Base-by-base conservation (phyloP, 306 rosid genomes). In the Vigna angularis region DNA sequence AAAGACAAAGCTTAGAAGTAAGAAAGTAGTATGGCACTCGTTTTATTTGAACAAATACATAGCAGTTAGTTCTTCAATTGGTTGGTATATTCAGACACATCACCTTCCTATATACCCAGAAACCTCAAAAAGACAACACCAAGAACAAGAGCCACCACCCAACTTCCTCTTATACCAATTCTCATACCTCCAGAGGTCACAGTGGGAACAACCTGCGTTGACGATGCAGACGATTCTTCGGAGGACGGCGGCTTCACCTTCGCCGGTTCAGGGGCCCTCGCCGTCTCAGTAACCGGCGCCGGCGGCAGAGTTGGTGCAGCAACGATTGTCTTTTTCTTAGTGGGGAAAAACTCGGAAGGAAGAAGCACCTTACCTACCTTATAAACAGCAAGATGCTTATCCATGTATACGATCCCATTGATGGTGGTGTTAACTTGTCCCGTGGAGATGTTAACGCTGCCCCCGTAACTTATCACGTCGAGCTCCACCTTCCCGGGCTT, bases 351-450 rank as follows among this genome's bases (percentile, higher is more conserved):
- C 0, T 86, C 90, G 0, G 79, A 78, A 12, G 96, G 93, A 62
- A 84, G 57, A 73, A 91, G 87, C 50, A 87, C 93, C 51, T 82
- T 86, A 38, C 85, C 93, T 10, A 91, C 79, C 67, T 82, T 87
- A 53, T 91, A 91, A 73, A 91, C 72, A 51, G 89, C 91, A 4
- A 91, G 88, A 73, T 88, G 92, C 16, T 77, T 82, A 66, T 91
- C 94, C 0, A 82, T 20, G 26, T 91, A 89, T 13, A 91, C 62
- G 0, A 91, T 75, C 3, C 97, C 97, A 0, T 63, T 82, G 65
- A 91, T 47, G 0, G 89, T 81, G 34, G 97, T 86, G 34, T 91
- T 91, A 53, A 88, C 92, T 2, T 62, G 73, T 1, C 97, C 94
- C 0, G 86, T 86, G 0, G 91, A 83, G 1, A 87, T 66, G 62